phyloP scores from a whole-genome alignment of 2,329 filamentous ascomycete genomes.

The Scopulariopsis brevicaulis region DNA sequence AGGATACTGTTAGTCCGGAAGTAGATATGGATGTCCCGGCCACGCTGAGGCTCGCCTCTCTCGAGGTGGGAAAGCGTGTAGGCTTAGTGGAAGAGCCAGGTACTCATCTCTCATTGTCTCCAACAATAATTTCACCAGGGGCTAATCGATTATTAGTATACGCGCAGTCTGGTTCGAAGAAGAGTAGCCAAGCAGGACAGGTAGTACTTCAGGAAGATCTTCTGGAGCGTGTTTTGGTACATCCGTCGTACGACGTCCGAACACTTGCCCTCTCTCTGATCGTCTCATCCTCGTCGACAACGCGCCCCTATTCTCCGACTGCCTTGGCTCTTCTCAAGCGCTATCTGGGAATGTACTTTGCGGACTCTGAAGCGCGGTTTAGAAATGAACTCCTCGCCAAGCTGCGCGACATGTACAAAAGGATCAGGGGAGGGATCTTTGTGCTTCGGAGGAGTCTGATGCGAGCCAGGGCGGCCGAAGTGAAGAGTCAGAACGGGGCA shows the following conservation, averaged over 20 bases:
- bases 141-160: conserved; percentile 5
- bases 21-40: conserved; percentile 39
- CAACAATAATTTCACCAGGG: neutral
- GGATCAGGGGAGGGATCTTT: conserved; percentile 56
- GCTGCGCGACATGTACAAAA: conserved; percentile 64
- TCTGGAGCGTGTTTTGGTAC: conserved; percentile 39
- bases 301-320: conserved; percentile 54
- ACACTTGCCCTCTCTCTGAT: conserved; percentile 75
- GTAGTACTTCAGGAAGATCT: conserved; percentile 28
- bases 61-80: conserved; percentile 60
- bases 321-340: conserved; percentile 51
- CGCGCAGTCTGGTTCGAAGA: conserved; percentile 6
- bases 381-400: conserved; percentile 70
- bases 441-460: conserved; percentile 34
- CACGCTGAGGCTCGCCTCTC: conserved; percentile 51
- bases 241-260: conserved; percentile 53
- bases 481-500: neutral
- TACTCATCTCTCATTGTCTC: conserved; percentile 14
- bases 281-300: conserved; percentile 63
- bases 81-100: conserved; percentile 59
- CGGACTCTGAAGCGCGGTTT: conserved; percentile 78
- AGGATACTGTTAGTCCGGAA: conserved; percentile 30
- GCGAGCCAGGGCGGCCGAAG: neutral
- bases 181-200: conserved; percentile 7
- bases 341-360: conserved; percentile 61